phyloP scores from a whole-genome alignment of 305 asterid species.

The Galium porrigens region DNA sequence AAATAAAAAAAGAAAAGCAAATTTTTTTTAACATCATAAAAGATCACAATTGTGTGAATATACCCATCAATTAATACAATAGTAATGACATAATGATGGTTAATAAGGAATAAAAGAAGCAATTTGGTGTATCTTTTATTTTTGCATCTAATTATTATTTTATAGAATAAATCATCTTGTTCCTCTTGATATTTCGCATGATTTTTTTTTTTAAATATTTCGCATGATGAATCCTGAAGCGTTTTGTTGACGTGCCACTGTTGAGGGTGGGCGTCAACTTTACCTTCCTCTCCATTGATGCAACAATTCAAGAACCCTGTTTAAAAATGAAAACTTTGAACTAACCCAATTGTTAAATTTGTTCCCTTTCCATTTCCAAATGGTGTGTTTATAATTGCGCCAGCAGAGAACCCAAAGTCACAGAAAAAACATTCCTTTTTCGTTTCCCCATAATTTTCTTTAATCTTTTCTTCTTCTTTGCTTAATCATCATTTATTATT shows the following conservation, averaged over 20 bases:
- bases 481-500: neutral
- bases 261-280: neutral
- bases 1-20: no score
- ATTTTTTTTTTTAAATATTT: no score
- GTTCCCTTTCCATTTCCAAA: neutral
- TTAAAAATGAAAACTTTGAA: neutral
- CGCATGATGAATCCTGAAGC: neutral
- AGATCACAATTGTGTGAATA: no score
- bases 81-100: no score
- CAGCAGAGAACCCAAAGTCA: neutral
- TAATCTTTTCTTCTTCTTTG: neutral
- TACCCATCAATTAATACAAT: no score
- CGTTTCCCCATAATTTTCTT: constrained; percentile 6
- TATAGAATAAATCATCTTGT: neutral
- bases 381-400: neutral
- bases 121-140: no score
- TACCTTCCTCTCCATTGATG: neutral
- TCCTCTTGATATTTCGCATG: neutral
- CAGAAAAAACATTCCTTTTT: constrained; percentile 11
- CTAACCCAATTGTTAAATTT: neutral
- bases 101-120: no score
- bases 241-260: neutral
- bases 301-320: neutral
- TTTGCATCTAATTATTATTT: no score
- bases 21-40: no score